These are phyloP conservation scores for Dentipellis fragilis DNA, from an alignment of 768 basidiomycete species.

Conservation along the genomic window DNA sequence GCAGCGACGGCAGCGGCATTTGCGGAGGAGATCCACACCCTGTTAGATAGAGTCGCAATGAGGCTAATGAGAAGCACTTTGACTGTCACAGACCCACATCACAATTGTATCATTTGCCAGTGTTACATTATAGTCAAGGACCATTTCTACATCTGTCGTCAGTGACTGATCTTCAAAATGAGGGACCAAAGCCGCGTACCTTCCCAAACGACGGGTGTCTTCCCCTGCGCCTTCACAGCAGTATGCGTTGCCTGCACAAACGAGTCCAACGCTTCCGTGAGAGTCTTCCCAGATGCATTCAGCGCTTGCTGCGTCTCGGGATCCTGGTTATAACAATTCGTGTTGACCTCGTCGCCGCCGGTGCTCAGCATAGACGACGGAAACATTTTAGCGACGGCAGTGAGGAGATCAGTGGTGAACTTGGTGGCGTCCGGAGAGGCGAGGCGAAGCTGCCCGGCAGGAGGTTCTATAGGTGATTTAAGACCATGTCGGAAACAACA, in stretches of 20 bases:
- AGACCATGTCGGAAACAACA: background rate
- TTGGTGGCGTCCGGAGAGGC: constrained; percentile 26
- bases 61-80: background rate
- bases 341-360: constrained; percentile 78
- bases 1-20: constrained; percentile 48
- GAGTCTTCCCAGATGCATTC: constrained; percentile 35
- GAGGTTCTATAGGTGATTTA: constrained; percentile 29
- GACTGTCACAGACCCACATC: constrained; percentile 29
- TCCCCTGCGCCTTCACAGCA: constrained; percentile 43
- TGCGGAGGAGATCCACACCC: constrained; percentile 65
- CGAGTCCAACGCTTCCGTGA: constrained; percentile 51
- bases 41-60: constrained; percentile 26
- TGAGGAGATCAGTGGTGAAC: constrained; percentile 26
- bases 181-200: constrained; percentile 24
- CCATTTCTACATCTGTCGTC: constrained; percentile 42
- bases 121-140: constrained; percentile 41
- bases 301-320: constrained; percentile 46
- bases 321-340: constrained; percentile 56
- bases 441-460: constrained; percentile 39
- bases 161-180: background rate
- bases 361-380: constrained; percentile 30
- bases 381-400: constrained; percentile 19
- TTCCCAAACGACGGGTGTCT: constrained; percentile 81
- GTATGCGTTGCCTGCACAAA: constrained; percentile 56
- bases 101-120: constrained; percentile 37